A percentile compares a stretch with the other conserved stretches of the same genome.
phyloP scores from a whole-genome alignment of 2,329 filamentous ascomycete genomes.

The Cryphonectria parasitica region DNA sequence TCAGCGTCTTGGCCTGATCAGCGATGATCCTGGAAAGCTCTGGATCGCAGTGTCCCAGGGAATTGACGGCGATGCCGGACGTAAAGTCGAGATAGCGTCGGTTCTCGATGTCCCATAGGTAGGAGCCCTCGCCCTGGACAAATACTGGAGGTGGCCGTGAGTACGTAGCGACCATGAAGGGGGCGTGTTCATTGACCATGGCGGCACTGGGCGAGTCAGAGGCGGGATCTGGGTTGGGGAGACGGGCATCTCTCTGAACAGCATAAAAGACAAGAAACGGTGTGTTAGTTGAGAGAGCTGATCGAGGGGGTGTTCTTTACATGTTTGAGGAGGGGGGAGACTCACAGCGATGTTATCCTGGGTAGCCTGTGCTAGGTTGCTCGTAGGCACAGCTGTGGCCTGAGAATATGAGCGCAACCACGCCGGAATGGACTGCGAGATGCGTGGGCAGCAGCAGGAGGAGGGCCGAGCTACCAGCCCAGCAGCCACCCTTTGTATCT shows the following conservation, averaged over 20 bases:
- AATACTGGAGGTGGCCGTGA: slow-evolving; percentile 89
- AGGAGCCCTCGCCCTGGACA: slow-evolving; percentile 82
- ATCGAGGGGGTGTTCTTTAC: background rate
- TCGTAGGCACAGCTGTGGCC: slow-evolving; percentile 41
- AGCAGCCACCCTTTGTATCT: slow-evolving; percentile 22
- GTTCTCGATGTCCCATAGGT: slow-evolving; percentile 89
- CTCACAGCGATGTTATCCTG: slow-evolving; percentile 43
- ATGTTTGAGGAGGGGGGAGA: slow-evolving; percentile 9
- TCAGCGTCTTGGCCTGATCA: slow-evolving; percentile 78
- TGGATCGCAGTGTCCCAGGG: slow-evolving; percentile 86
- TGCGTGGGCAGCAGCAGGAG: slow-evolving; percentile 2
- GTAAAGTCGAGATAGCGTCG: slow-evolving; percentile 92
- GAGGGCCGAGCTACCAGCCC: slow-evolving; percentile 25
- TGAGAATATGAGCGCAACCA: slow-evolving; percentile 38
- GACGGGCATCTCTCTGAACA: slow-evolving; percentile 38
- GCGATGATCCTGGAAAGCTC: slow-evolving; percentile 75
- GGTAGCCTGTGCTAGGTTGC: slow-evolving; percentile 41
- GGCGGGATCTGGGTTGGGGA: slow-evolving; percentile 71
- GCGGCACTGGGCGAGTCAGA: slow-evolving; percentile 72
- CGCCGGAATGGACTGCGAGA: slow-evolving; percentile 15
- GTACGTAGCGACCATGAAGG: slow-evolving; percentile 96
- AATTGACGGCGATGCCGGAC: slow-evolving; percentile 93
- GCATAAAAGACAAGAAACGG: background rate
- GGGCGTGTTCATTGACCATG: slow-evolving; percentile 74
- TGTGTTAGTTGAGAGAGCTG: slow-evolving; percentile 7